These are phyloP conservation scores for Rhynchosporium secalis DNA, from an alignment of 2,329 filamentous ascomycete species.

Conservation along the genomic window DNA sequence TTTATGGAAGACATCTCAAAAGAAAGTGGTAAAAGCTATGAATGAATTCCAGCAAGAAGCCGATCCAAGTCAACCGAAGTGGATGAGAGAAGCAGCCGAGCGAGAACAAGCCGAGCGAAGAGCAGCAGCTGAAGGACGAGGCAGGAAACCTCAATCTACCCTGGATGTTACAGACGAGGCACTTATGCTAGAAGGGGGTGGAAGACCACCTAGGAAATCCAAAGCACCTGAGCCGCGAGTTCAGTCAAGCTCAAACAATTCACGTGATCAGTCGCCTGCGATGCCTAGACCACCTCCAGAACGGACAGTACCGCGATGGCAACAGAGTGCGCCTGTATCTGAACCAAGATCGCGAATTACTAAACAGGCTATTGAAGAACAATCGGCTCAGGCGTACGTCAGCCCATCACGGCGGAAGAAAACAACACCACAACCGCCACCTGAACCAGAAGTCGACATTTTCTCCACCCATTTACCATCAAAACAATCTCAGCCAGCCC, in stretches of 20 bases:
- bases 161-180: constrained; percentile 67
- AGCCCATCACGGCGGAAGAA: constrained; percentile 83
- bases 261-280: constrained; percentile 53
- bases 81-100: constrained; percentile 76
- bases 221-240: constrained; percentile 33
- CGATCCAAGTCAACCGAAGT: constrained; percentile 83
- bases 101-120: constrained; percentile 42
- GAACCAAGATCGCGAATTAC: constrained; percentile 64
- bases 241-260: constrained; percentile 30
- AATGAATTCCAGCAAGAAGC: constrained; percentile 76
- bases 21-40: constrained; percentile 88
- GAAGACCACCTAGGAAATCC: constrained; percentile 47
- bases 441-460: constrained; percentile 61
- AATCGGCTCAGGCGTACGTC: constrained; percentile 80
- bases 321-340: constrained; percentile 46
- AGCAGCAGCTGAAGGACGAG: constrained; percentile 39
- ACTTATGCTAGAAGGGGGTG: constrained; percentile 72
- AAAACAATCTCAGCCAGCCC: constrained; percentile 31
- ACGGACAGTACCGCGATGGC: constrained; percentile 57
- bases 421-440: constrained; percentile 48
- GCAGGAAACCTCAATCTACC: constrained; percentile 26
- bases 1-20: constrained; percentile 91
- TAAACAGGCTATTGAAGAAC: constrained; percentile 74
- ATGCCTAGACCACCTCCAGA: constrained; percentile 46
- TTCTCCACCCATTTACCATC: constrained; percentile 46